A percentile compares a stretch with the other conserved stretches of the same genome.
These are phyloP conservation scores for Lathyrus aphaca DNA, from an alignment of 306 rosid genomes.

Conservation along the genomic window DNA sequence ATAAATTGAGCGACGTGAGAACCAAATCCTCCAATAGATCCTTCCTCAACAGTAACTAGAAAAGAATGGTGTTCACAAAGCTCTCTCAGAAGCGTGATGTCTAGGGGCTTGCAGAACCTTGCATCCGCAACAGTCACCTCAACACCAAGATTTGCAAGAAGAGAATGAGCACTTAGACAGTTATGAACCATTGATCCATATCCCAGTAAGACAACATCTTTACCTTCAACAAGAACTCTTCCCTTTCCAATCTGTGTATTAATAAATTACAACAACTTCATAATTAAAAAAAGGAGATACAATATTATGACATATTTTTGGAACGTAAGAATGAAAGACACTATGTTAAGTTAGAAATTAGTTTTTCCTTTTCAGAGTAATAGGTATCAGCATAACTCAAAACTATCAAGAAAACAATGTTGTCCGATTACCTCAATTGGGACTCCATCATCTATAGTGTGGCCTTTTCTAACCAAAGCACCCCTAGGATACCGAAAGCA, in stretches of 20 bases:
- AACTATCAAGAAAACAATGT: slow-evolving; percentile 29
- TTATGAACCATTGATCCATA: slow-evolving; percentile 95
- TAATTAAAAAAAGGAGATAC: slow-evolving; percentile 25
- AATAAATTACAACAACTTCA: slow-evolving; percentile 24
- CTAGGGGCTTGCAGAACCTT: slow-evolving; percentile 96
- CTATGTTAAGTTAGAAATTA: slow-evolving; percentile 31
- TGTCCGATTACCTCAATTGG: slow-evolving; percentile 72
- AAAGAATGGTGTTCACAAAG: slow-evolving; percentile 80
- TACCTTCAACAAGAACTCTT: slow-evolving; percentile 77
- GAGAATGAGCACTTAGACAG: slow-evolving; percentile 81
- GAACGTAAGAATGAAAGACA: slow-evolving; percentile 11
- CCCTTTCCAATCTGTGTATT: slow-evolving; percentile 80
- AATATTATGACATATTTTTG: neutral
- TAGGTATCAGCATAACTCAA: slow-evolving; percentile 3
- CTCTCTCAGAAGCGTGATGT: slow-evolving; percentile 76
- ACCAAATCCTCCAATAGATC: slow-evolving; percentile 92
- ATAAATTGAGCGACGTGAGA: slow-evolving; percentile 92
- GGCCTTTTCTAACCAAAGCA: slow-evolving; percentile 52
- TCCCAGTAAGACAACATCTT: slow-evolving; percentile 86
- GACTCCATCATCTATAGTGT: slow-evolving; percentile 47
- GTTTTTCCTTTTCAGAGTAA: slow-evolving; percentile 33
- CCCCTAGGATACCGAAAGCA: slow-evolving; percentile 97
- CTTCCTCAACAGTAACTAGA: slow-evolving; percentile 93
- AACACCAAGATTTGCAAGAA: slow-evolving; percentile 78
- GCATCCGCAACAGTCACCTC: slow-evolving; percentile 97